Evolutionary conservation across 805 yeast species (phyloP).

Genomic region (Barnettozyma salicaria): DNA sequence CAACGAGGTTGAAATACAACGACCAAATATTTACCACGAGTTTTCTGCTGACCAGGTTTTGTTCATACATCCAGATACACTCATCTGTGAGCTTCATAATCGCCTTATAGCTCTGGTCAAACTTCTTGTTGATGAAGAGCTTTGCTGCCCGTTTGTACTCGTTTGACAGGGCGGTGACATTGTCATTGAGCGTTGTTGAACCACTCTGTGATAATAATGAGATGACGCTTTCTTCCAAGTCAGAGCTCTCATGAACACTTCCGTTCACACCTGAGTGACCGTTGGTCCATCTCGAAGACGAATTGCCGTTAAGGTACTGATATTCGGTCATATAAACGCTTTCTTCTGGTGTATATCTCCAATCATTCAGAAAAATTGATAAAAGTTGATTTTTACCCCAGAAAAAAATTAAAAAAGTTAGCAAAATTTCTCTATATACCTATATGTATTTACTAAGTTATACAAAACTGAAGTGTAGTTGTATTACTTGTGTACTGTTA

Average conservation of each 20-base stretch:
- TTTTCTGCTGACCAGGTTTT: conserved; percentile 12
- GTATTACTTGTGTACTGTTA: too few species aligned
- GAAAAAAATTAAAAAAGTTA: not conserved
- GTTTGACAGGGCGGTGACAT: conserved; percentile 1
- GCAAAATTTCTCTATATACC: too few species aligned
- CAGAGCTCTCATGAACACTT: not conserved
- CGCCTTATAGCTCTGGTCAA: conserved; percentile 16
- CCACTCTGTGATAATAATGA: conserved; percentile 8
- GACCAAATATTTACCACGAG: conserved; percentile 22
- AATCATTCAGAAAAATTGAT: too few species aligned
- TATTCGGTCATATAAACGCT: conserved; percentile 3
- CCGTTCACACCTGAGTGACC: conserved; percentile 1
- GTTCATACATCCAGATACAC: conserved; percentile 9
- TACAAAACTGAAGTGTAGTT: too few species aligned
- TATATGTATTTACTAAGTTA: too few species aligned
- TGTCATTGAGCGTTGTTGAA: not conserved
- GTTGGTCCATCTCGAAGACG: not conserved
- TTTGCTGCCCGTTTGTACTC: conserved; percentile 22
- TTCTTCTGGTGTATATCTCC: too few species aligned
- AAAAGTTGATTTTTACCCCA: too few species aligned
- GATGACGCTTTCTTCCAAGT: conserved; percentile 4
- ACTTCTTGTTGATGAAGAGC: conserved; percentile 23
- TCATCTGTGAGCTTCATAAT: conserved; percentile 8
- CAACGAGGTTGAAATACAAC: conserved; percentile 24
- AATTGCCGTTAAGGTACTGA: not conserved